Base-by-base conservation (phyloP, 179 eudicot genomes). In the Spinacia oleracea region DNA sequence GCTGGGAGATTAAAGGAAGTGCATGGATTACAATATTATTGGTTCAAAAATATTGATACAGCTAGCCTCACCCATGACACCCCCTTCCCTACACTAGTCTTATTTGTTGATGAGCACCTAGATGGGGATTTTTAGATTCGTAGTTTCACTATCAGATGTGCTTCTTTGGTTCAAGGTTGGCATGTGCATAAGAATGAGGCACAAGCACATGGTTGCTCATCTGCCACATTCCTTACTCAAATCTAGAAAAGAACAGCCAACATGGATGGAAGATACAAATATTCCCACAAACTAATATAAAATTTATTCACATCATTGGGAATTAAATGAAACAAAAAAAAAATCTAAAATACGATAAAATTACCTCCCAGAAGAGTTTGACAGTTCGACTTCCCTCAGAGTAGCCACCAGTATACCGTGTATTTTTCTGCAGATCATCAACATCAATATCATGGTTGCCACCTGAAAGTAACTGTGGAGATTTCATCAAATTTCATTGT, bases 291-390 rank as follows among this genome's bases (percentile, higher is more conserved):
- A 69, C 58, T 51, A 11, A 11, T 48, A 32, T 35, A 25, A 32
- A 34, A 63, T 23, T 34, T 21, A 38, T 50, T 58, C 10, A 74
- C 20, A 15, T 6, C 0, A 53, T 12, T 18, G 29, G 29, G 51
- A 16, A 46, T 12, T 43, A n/a, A 6, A 0, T 23, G 51, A 46
- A 48, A 71, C n/a, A 8, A 31, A 6, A 29, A 27, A 16, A 43
- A 71, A 16, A 29, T 6, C 6, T 23, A 5, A 5, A 14, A 9
- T 27, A 69, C 59, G 27, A 70, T 34, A 70, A 77, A 80, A n/a
- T 29, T 92, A 95, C 98, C 97, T 95, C 97, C 98, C 98, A 95
- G 74, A 95, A 95, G 58, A 95, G 91, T 84, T 93, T 95, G 34
- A 95, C 82, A 0, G 97, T 87, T 59, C 98, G 92, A 82, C 93